Percentiles rank a stretch among this genome's conserved stretches.
These are phyloP conservation scores for Hypomontagnella monticulosa DNA, from an alignment of 495 filamentous ascomycete genomes.

Conservation along the genomic window DNA sequence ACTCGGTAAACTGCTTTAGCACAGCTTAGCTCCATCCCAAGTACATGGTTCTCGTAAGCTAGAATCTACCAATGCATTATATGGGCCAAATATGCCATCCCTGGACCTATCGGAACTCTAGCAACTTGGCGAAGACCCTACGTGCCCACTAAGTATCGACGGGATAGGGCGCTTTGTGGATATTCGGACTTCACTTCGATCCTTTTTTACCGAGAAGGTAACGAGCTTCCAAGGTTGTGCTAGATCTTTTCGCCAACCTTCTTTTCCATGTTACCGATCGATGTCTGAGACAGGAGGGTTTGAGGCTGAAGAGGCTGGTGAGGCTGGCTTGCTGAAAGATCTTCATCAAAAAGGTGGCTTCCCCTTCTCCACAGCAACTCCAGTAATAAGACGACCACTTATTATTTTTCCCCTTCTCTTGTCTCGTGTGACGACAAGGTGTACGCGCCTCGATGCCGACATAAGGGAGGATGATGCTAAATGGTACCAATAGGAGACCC, in stretches of 20 bases:
- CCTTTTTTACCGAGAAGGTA: background rate
- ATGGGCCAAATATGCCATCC: slow-evolving; percentile 3
- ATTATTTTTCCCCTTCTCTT: background rate
- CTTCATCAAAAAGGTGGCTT: slow-evolving; percentile 4
- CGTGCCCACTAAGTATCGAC: slow-evolving; percentile 18
- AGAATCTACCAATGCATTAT: slow-evolving; percentile 5
- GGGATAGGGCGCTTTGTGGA: slow-evolving; percentile 21
- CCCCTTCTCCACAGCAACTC: slow-evolving; percentile 1
- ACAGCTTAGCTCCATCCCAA: slow-evolving; percentile 16
- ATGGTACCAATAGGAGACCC: slow-evolving; percentile 6
- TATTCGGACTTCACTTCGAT: slow-evolving; percentile 21
- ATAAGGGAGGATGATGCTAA: background rate
- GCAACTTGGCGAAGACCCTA: slow-evolving; percentile 4
- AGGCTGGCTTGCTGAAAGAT: slow-evolving; percentile 27
- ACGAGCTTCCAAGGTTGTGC: too few relatives aligned
- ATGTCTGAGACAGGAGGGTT: slow-evolving; percentile 22
- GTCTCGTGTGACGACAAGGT: background rate
- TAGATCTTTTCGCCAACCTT: slow-evolving; percentile 16
- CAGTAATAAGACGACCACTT: too few relatives aligned
- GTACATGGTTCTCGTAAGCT: slow-evolving; percentile 15
- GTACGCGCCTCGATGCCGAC: background rate
- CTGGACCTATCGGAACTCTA: slow-evolving; percentile 25
- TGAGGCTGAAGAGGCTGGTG: slow-evolving; percentile 38
- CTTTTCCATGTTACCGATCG: slow-evolving; percentile 4
- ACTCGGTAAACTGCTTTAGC: slow-evolving; percentile 10